A percentile compares a stretch with the other conserved stretches of the same genome.
Evolutionary conservation across 352 stramenopile species (phyloP).

Genomic region (Phytopythium mirpurense): DNA sequence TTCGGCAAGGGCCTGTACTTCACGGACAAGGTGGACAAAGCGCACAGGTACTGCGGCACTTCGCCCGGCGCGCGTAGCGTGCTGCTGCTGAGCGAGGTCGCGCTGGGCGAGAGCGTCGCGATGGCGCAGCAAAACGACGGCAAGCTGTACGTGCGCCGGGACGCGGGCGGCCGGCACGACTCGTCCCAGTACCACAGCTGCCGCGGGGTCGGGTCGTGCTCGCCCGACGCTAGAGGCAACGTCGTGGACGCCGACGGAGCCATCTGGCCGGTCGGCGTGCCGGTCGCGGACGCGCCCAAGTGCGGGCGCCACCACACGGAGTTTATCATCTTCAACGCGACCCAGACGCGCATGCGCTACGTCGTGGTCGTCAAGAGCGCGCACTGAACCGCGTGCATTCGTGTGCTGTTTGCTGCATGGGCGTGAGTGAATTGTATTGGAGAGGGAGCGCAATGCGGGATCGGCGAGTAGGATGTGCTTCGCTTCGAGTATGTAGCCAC

Average conservation of each 20-base stretch:
- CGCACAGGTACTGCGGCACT: conserved; percentile 59
- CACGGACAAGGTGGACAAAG: conserved; percentile 72
- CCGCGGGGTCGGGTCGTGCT: conserved; percentile 48
- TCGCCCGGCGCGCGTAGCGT: conserved; percentile 15
- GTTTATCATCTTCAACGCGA: conserved; percentile 10
- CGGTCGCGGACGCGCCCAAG: conserved; percentile 35
- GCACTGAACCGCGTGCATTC: too few species aligned
- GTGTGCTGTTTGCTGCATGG: too few species aligned
- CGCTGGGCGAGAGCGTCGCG: conserved; percentile 52
- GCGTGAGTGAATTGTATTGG: too few species aligned
- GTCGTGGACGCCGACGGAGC: conserved; percentile 24
- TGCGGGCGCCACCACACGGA: conserved; percentile 32
- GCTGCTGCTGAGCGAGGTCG: conserved; percentile 52
- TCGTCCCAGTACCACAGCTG: conserved; percentile 32
- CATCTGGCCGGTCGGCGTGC: conserved; percentile 58
- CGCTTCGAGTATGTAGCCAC: too few species aligned
- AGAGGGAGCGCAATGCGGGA: too few species aligned
- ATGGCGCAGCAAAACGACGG: conserved; percentile 41
- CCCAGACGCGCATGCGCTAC: conserved; percentile 76
- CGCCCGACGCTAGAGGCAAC: conserved; percentile 37
- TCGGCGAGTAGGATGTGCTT: too few species aligned
- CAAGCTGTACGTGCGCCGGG: conserved; percentile 36
- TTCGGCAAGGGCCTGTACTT: conserved; percentile 77
- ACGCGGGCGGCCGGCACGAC: conserved; percentile 15
- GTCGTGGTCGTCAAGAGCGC: conserved; percentile 50